A percentile compares a stretch with the other conserved stretches of the same genome.
Conservation (phyloP, 192 early-diverging fungal species). For the Geranomyces michiganensis region DNA sequence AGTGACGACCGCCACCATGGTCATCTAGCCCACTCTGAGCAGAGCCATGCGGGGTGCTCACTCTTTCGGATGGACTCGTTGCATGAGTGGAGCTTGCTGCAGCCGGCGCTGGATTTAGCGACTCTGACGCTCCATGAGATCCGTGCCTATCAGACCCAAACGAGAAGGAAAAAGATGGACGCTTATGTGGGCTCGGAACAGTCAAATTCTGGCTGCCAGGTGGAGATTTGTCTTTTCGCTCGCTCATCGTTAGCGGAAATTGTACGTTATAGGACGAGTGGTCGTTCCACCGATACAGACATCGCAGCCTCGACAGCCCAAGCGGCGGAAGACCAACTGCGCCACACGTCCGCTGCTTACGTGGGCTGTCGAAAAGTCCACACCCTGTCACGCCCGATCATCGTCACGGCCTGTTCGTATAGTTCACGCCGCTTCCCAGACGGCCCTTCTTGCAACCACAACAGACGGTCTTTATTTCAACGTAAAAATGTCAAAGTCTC, state of each 20-base stretch:
- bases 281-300: constrained; percentile 65
- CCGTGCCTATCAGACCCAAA: neutral
- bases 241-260: neutral
- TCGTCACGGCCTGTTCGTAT: constrained; percentile 87
- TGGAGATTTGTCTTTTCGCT: neutral
- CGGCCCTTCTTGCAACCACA: constrained; percentile 13
- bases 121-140: neutral
- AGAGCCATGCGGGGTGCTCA: neutral
- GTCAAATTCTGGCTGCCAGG: too few relatives aligned
- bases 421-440: constrained; percentile 73
- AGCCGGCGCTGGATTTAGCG: neutral
- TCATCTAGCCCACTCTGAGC: neutral
- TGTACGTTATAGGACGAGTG: neutral
- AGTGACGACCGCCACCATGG: neutral
- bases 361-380: too few relatives aligned
- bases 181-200: too few relatives aligned
- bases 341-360: constrained; percentile 66
- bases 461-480: too few relatives aligned
- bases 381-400: constrained; percentile 92
- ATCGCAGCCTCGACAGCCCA: constrained; percentile 84
- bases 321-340: constrained; percentile 85
- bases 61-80: neutral
- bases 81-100: neutral
- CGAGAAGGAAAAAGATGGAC: too few relatives aligned
- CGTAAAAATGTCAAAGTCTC: too few relatives aligned